Base-by-base conservation (phyloP, 371 early-diverging fungal genomes). In the Dipsacomyces acuminosporus region DNA sequence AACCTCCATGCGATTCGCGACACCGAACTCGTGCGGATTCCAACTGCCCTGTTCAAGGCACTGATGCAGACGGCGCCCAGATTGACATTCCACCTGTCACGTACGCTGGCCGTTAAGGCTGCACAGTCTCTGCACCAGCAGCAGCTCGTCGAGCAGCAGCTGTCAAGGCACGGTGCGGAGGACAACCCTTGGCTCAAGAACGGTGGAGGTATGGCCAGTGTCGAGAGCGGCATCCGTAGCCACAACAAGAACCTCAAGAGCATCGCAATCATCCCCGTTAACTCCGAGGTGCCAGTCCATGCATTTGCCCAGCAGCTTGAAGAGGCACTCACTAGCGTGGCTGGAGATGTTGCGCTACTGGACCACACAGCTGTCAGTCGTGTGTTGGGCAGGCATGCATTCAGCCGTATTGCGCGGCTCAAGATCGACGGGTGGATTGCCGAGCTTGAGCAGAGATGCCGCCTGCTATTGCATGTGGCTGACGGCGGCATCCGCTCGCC, bases 1-100 rank as follows among this genome's bases (percentile, higher is more conserved):
- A 95, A 92, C 3, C 77, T 96, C 14, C 94, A 96, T 61, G 96
- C 98, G 6, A 98, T 98, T 56, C 88, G 98, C 40, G 96, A 96
- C 66, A 84, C 94, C 1, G 97, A 98, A 69, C 78, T 96, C 11
- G 93, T 94, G 13, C 80, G 92, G n/a, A 86, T 98, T 80, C 98
- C 98, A 1, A 90, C 88, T 50, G 88, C 92, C 0, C 77, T 98
- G 36, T 94, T 98, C 73, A 87, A 90, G 54, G 88, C 95, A 5
- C 79, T 98, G 24, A 87, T 94, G 15, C 65, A 84, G 43, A 78
- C 86, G 11, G 88, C 95, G 60, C 97, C 98, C 1, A 88, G 87
- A 47, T 89, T 96, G 53, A 92, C 93, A 0, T 78, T 98, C 36
- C 87, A 90, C 34, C 88, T 98, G 17, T 86, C 93, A 21, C 83